Evolutionary conservation across 805 yeast species (phyloP).

Genomic region (Hanseniaspora occidentalis): DNA sequence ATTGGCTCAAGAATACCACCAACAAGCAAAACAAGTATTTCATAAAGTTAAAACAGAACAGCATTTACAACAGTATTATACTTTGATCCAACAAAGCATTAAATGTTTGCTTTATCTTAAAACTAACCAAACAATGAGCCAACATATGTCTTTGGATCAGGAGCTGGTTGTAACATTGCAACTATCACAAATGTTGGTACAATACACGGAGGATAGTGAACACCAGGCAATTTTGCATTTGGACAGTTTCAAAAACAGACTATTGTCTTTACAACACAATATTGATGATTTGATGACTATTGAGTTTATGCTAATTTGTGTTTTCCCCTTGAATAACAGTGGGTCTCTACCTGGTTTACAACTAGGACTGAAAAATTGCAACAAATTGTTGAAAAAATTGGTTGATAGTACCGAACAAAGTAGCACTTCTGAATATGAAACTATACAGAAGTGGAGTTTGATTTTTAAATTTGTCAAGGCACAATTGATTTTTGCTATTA

Average conservation of each 20-base stretch:
- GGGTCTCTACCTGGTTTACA: not conserved
- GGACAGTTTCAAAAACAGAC: constrained; percentile 15
- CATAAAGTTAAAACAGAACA: constrained; percentile 10
- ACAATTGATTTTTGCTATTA: constrained; percentile 5
- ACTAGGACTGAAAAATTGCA: constrained; percentile 17
- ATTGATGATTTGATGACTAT: constrained; percentile 14
- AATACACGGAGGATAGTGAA: constrained; percentile 16
- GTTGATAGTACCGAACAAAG: not conserved
- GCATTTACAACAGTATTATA: constrained; percentile 22
- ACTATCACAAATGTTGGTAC: constrained; percentile 16
- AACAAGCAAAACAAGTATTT: constrained; percentile 13
- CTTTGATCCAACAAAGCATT: constrained; percentile 21
- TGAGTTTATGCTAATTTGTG: constrained; percentile 14
- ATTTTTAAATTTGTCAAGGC: constrained; percentile 13
- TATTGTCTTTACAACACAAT: constrained; percentile 10
- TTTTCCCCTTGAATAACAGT: constrained; percentile 3
- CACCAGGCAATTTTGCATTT: constrained; percentile 20
- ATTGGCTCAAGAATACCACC: constrained; percentile 16
- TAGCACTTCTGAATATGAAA: constrained; percentile 1
- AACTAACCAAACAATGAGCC: constrained; percentile 1
- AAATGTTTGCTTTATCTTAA: constrained; percentile 12
- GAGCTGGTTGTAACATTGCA: constrained; percentile 17
- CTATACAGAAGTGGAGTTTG: constrained; percentile 10
- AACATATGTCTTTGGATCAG: constrained; percentile 16
- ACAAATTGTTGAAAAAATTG: constrained; percentile 10